These are phyloP conservation scores for Penicillium hordei DNA, from an alignment of 2,329 filamentous ascomycete genomes.

Conservation along the genomic window DNA sequence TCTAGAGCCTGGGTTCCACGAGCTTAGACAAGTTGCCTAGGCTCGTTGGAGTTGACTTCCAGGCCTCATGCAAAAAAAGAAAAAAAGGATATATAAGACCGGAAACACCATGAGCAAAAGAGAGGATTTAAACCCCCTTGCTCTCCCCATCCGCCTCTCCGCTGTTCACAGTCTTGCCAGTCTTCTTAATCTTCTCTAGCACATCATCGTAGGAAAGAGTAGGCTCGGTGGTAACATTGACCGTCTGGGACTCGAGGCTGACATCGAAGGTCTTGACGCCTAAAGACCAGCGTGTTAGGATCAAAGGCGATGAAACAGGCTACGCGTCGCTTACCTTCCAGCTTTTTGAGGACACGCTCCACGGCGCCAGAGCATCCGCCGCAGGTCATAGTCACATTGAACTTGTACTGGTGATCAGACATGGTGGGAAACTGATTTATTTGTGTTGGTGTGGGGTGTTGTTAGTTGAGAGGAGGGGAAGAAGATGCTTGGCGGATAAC, in stretches of 20 bases:
- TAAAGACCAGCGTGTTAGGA: constrained; percentile 38
- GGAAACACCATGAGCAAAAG: background rate
- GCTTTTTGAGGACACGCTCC: constrained; percentile 86
- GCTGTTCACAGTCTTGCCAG: constrained; percentile 84
- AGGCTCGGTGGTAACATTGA: constrained; percentile 70
- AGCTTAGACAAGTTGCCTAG: too few relatives aligned
- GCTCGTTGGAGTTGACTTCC: background rate
- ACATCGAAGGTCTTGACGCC: constrained; percentile 86
- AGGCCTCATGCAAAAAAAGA: background rate
- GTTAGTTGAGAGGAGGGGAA: background rate
- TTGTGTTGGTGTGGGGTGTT: background rate
- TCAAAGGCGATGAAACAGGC: background rate
- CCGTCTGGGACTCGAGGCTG: constrained; percentile 81
- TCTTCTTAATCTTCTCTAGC: constrained; percentile 87
- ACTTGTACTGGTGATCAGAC: constrained; percentile 88
- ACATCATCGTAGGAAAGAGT: constrained; percentile 75
- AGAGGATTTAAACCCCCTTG: constrained; percentile 35
- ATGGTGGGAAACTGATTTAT: constrained; percentile 49
- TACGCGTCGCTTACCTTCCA: constrained; percentile 66
- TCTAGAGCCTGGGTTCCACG: background rate
- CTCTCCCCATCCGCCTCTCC: constrained; percentile 47
- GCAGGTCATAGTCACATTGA: constrained; percentile 92
- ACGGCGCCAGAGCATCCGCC: constrained; percentile 94
- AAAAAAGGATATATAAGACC: background rate
- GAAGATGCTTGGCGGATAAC: constrained; percentile 1